Evolutionary conservation across 2,329 filamentous ascomycete species (phyloP), one percentile per base, ranked within the genome.

Genomic region (Diaporthe ilicicola): DNA sequence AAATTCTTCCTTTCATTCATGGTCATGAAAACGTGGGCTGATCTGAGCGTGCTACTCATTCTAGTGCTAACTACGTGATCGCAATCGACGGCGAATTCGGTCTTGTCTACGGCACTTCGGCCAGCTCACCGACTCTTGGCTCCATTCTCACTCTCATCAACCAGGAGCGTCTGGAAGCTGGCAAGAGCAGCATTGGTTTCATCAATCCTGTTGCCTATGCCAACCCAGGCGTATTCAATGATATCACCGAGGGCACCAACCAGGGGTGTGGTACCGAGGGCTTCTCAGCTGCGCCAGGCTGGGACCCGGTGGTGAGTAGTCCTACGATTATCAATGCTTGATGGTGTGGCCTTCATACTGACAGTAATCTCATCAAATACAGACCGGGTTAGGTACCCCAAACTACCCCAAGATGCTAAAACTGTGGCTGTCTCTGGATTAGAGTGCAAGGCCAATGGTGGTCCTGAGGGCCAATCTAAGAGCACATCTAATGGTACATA

Each of bases 381-480:
- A 64, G 59, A 75, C 74, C 15, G 72, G 73, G n/a, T 44, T 75
- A 15, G 73, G 74, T 8, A 67, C 70, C 17, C 64, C 71, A 12
- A 70, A 73, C 34, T 76, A 69, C 64, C 55, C 69, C 56, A 72
- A 53, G 72, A 27, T 75, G 71, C 56, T 59, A 61, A 64, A 42
- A n/a, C 24, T 74, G 32, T 85, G 84, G 72, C 73, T 87, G 42
- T 64, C 59, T 27, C 29, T 64, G n/a, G 19, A 62, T 15, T 62
- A 62, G n/a, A 37, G 53, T 27, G 15, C 22, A 42, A 42, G 27
- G 34, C n/a, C 37, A 19, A 59, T 27, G n/a, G 34, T 32, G 34
- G 22, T 17, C 22, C 24, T 17, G n/a, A 27, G 32, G 54, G 34
- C 54, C 32, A 39, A 56, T 24, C 34, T 59, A 19, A 42, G 34